A percentile compares a stretch with the other conserved stretches of the same genome.
Conservation (phyloP, 768 basidiomycete species). For the Lactarius tabidus region DNA sequence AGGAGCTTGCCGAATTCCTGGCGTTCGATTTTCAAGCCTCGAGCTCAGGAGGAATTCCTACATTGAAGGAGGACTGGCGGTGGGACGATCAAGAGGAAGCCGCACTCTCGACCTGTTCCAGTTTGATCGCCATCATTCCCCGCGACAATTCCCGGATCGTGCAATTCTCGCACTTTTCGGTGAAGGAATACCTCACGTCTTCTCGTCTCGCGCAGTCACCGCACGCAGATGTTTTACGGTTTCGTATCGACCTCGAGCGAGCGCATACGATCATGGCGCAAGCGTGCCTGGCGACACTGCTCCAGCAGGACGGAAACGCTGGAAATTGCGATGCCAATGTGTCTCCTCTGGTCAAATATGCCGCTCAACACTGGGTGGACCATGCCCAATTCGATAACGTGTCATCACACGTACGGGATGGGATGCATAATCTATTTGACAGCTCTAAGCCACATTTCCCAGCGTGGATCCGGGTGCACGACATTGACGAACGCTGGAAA, state of each 20-base stretch:
- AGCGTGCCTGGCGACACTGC: not conserved
- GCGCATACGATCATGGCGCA: not conserved
- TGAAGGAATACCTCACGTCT: not conserved
- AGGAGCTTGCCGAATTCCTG: not conserved
- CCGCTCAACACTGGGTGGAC: not conserved
- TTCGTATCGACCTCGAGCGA: not conserved
- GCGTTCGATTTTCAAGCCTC: not conserved
- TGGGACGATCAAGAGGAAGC: not conserved
- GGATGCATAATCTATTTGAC: not conserved
- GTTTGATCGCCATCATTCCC: not conserved
- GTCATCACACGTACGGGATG: not conserved
- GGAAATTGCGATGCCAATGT: not conserved
- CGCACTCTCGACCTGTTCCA: not conserved
- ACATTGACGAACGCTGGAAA: too few relatives aligned
- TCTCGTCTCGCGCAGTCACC: not conserved
- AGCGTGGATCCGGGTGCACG: not conserved
- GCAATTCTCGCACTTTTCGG: not conserved
- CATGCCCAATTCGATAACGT: not conserved
- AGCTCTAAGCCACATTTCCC: not conserved
- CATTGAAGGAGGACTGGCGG: not conserved
- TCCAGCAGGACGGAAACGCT: not conserved
- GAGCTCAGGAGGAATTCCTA: not conserved
- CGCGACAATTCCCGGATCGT: not conserved
- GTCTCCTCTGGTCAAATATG: not conserved
- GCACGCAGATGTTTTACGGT: not conserved